These are phyloP conservation scores for Gossypium anomalum DNA, from an alignment of 345 rosid genomes.

Conservation along the genomic window DNA sequence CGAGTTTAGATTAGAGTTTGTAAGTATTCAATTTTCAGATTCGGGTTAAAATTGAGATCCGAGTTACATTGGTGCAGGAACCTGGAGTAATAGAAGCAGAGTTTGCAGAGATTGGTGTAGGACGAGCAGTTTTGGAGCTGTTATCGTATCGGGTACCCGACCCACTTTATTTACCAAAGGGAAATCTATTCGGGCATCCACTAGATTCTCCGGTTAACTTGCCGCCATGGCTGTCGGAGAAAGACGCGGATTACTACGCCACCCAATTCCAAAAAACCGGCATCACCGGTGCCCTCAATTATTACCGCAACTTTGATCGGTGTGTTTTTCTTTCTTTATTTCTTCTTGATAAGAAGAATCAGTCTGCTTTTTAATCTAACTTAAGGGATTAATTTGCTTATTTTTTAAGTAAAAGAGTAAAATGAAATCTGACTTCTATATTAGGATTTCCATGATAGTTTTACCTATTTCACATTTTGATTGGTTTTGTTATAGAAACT, in stretches of 20 bases:
- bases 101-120: conserved; percentile 9
- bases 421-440: too few species aligned
- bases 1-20: too few species aligned
- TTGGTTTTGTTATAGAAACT: conserved; percentile 32
- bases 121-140: background rate
- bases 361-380: too few species aligned
- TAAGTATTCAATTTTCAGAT: too few species aligned
- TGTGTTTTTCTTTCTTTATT: background rate
- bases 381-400: too few species aligned
- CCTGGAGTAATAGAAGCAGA: conserved; percentile 16
- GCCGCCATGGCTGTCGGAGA: conserved; percentile 8
- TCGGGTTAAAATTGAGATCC: too few species aligned
- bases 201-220: conserved; percentile 1
- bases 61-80: background rate
- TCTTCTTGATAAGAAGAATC: too few species aligned
- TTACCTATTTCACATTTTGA: background rate
- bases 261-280: conserved; percentile 6
- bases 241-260: conserved; percentile 1
- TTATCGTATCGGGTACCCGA: conserved; percentile 4
- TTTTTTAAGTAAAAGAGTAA: too few species aligned
- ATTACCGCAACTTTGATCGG: conserved; percentile 13
- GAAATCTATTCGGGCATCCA: conserved; percentile 8
- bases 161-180: conserved; percentile 13
- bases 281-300: background rate
- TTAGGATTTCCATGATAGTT: too few species aligned